Base-by-base conservation (phyloP, 768 basidiomycete genomes). In the Boletellus emodensis region DNA sequence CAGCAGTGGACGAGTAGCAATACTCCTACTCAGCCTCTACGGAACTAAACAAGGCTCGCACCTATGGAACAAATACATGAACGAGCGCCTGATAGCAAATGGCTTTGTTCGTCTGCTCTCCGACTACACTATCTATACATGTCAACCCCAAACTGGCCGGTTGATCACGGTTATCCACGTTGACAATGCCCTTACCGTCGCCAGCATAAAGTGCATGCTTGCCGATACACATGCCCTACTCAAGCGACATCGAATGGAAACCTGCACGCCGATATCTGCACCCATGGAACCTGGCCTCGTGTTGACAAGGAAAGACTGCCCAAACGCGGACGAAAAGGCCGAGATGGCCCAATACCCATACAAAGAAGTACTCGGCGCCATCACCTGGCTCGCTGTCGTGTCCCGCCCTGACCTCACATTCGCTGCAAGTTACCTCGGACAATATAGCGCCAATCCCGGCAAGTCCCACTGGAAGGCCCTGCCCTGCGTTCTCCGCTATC, bases 41-140 rank as follows among this genome's bases (percentile, higher is more conserved):
- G 70, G 77, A 0, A 64, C 76, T 6, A 70, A 70, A 22, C 72
- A 75, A 51, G 61, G 68, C 1, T 63, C 60, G 3, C 42, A 60
- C 13, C 49, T 64, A 14, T 76, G 72, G 71, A 66, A 72, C 40
- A 26, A 40, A 63, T 28, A 57, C 28, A 54, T 57, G 55, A 32
- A 57, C 13, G 15, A 48, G 5, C 47, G 49, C 2, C 44, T 50
- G 2, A 39, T 15, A 2, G 3, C 9, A 2, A 50, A 20, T 2
- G 28, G 32, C 1, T 51, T 51, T 14, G 4, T 40, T 4, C 20
- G 5, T 3, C 7, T 24, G 10, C 6, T 4, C 22, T 4, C 49
- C 4, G 32, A 45, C 30, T 24, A 45, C 8, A 44, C 49, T 17
- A 15, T 51, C 28, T 51, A 51, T 11, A 45, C 32, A 6, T 15